Percentiles rank a stretch among this genome's conserved stretches.
phyloP scores from a whole-genome alignment of 192 early-diverging fungal species.

The Gonapodya prolifera region DNA sequence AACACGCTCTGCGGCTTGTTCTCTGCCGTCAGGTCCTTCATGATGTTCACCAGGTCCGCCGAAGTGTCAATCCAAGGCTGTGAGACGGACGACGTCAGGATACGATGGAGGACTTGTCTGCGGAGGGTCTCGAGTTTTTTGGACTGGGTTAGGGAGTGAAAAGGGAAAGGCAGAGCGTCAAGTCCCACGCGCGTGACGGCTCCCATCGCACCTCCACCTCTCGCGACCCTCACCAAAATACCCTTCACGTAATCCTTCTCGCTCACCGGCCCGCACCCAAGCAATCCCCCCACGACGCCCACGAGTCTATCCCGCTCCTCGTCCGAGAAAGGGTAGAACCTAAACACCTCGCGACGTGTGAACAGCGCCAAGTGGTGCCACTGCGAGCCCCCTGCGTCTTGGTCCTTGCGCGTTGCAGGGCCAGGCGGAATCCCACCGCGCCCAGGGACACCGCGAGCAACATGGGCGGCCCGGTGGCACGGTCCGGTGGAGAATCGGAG shows the following conservation, averaged over 20 bases:
- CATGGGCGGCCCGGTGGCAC: background rate
- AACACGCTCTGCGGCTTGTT: conserved; percentile 7
- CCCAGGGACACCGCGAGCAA: background rate
- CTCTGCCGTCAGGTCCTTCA: conserved; percentile 8
- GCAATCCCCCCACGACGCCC: background rate
- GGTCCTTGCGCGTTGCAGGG: no score
- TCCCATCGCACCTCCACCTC: no score
- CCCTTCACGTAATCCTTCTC: background rate
- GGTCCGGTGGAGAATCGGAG: background rate
- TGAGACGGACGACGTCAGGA: background rate
- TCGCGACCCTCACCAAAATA: background rate
- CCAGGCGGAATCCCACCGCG: no score
- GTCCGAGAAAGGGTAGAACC: conserved; percentile 3
- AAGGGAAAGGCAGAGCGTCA: background rate
- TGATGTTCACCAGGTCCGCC: background rate
- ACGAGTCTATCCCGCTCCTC: background rate
- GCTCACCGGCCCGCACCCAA: background rate
- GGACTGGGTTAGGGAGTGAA: no score
- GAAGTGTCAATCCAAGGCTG: conserved; percentile 9
- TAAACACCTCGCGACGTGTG: background rate
- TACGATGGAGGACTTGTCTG: background rate
- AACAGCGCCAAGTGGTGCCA: background rate
- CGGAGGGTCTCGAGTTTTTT: background rate
- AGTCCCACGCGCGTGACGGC: background rate
- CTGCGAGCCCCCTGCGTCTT: background rate